Evolutionary conservation across 768 basidiomycete species (phyloP).

Genomic region (Suillus luteus): DNA sequence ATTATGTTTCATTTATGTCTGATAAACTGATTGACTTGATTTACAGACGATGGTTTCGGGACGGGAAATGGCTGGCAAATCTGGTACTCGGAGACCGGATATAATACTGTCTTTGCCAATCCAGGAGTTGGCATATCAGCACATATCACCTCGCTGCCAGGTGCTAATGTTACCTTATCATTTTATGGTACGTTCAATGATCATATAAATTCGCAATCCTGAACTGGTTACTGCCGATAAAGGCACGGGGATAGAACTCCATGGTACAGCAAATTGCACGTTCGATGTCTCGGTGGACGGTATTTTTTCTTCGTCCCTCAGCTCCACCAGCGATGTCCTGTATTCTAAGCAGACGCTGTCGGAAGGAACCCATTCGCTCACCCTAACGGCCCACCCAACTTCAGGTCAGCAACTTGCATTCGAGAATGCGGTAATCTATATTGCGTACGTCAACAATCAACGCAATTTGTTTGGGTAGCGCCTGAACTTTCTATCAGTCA

Average conservation of each 20-base stretch:
- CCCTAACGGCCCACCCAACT: constrained; percentile 14
- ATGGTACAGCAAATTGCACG: constrained; percentile 17
- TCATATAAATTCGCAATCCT: background rate
- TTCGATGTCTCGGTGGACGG: constrained; percentile 17
- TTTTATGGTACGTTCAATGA: constrained; percentile 25
- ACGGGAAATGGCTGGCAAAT: constrained; percentile 18
- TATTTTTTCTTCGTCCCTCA: constrained; percentile 5
- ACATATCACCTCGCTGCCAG: constrained; percentile 23
- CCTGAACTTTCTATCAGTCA: constrained; percentile 10
- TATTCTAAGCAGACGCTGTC: constrained; percentile 8
- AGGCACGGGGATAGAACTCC: constrained; percentile 16
- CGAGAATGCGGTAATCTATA: constrained; percentile 11
- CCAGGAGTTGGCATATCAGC: constrained; percentile 8
- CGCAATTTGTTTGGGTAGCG: background rate
- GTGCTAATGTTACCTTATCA: constrained; percentile 27
- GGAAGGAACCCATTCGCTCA: constrained; percentile 14
- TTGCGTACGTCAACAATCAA: background rate
- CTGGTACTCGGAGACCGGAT: constrained; percentile 20
- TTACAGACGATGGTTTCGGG: constrained; percentile 18
- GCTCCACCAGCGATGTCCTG: constrained; percentile 8
- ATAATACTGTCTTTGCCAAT: constrained; percentile 8
- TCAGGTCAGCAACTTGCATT: constrained; percentile 16
- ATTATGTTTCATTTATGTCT: background rate
- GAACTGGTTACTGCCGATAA: background rate
- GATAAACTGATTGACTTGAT: too few species aligned